Evolutionary conservation across 2,329 filamentous ascomycete genomes (phyloP).

Genomic region (Ophidiomyces ophidiicola): DNA sequence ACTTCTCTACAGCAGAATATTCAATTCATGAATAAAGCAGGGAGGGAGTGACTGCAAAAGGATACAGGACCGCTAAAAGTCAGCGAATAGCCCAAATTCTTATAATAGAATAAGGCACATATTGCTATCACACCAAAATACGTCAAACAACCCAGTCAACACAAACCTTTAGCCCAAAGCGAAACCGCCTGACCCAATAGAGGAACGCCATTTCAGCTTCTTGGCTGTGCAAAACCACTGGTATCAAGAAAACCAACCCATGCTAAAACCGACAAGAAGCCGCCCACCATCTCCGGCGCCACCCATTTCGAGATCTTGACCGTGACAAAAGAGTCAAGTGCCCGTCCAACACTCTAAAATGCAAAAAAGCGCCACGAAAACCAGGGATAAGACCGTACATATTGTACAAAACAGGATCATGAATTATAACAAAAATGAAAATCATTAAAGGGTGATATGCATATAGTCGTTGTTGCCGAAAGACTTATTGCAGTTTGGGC

Average conservation of each 20-base stretch:
- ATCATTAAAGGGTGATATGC: slow-evolving; percentile 39
- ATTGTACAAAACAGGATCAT: slow-evolving; percentile 10
- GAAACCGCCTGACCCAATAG: neutral
- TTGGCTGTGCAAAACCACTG: neutral
- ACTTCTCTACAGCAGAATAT: slow-evolving; percentile 53
- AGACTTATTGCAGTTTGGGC: slow-evolving; percentile 80
- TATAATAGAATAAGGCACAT: too few relatives aligned
- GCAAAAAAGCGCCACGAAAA: slow-evolving; percentile 13
- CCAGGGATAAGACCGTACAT: slow-evolving; percentile 13
- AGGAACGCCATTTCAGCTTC: slow-evolving; percentile 1
- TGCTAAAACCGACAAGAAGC: slow-evolving; percentile 4
- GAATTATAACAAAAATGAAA: neutral
- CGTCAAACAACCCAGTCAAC: slow-evolving; percentile 3
- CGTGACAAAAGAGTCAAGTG: slow-evolving; percentile 1
- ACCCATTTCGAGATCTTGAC: slow-evolving; percentile 6
- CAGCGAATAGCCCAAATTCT: too few relatives aligned
- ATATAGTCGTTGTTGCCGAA: slow-evolving; percentile 89
- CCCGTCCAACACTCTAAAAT: slow-evolving; percentile 8
- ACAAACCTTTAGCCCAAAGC: neutral
- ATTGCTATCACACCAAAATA: slow-evolving; percentile 6
- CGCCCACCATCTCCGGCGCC: slow-evolving; percentile 7
- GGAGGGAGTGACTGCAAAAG: neutral
- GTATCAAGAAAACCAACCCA: slow-evolving; percentile 1
- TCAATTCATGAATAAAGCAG: slow-evolving; percentile 50
- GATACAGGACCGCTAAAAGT: too few relatives aligned